Evolutionary conservation across 768 basidiomycete species (phyloP), one percentile per base, ranked within the genome.

Genomic region (Mycena crocata): DNA sequence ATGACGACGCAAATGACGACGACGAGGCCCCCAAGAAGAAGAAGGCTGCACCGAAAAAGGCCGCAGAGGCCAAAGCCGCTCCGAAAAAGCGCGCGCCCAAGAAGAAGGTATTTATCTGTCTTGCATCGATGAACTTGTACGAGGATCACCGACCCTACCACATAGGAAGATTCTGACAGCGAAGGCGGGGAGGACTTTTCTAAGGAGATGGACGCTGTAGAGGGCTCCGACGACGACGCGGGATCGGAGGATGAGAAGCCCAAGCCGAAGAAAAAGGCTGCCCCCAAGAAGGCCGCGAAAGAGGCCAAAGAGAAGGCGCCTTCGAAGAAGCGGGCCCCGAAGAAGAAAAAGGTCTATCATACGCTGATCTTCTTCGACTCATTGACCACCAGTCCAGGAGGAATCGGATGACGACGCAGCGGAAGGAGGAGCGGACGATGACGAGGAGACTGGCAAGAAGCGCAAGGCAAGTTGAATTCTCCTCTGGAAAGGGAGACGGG

Each of bases 361-460:
- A 26, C 48, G 3, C 8, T 50, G 34, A 17, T 45, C 48, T 30
- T 7, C 15, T 34, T 57, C 60, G 26, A 34, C n/a, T 57, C 49
- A 3, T 45, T 67, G 30, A 42, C 48, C 46, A 45, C 30, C 31
- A 45, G 37, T 64, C 19, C 44, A 79, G 74, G 73, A 69, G 26
- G 78, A 72, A 15, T 75, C 76, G 13, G 79, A 78, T 24, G 80
- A 82, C 30, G 79, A 79, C 23, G 76, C 77, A 1, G 78, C 82
- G 28, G 77, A 77, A 39, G 83, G 71, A 9, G 84, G 80, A 19
- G 82, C 74, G n/a, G 84, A 84, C 1, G 85, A 83, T 17, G 85
- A 87, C 14, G 81, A 82, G 2, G 69, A 77, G 75, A 74, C 74
- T 60, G 79, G 78, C 72, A 92, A 89, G 82, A 94, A 93, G 80